These are phyloP conservation scores for Seminavis robusta DNA, from an alignment of 108 stramenopile genomes.

Conservation along the genomic window DNA sequence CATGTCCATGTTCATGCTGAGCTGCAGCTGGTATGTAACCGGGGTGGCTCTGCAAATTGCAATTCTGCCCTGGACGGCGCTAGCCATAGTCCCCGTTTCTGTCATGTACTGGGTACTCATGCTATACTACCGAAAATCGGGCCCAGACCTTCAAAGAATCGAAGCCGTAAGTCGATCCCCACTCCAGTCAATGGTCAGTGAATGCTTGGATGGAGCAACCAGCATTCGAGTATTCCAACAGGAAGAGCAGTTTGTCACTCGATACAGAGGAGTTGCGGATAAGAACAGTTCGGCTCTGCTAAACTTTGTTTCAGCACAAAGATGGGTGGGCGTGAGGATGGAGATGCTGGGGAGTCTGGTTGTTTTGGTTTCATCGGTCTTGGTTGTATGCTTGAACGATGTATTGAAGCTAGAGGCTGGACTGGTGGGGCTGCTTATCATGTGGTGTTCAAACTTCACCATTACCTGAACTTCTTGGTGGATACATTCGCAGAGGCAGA, in stretches of 20 bases:
- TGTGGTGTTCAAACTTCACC: conserved; percentile 70
- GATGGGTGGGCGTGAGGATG: conserved; percentile 82
- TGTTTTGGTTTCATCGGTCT: conserved; percentile 49
- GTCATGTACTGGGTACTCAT: conserved; percentile 50
- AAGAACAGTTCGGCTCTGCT: conserved; percentile 57
- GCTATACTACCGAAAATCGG: conserved; percentile 60
- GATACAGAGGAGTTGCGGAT: conserved; percentile 37
- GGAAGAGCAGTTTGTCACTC: conserved; percentile 38
- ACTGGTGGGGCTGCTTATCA: conserved; percentile 64
- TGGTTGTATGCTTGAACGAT: conserved; percentile 55
- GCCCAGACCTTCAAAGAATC: conserved; percentile 72
- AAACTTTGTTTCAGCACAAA: conserved; percentile 69
- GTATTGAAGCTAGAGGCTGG: conserved; percentile 43
- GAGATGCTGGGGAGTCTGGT: conserved; percentile 65
- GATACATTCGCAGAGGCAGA: conserved; percentile 62
- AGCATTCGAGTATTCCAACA: conserved; percentile 64
- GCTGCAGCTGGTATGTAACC: conserved; percentile 61
- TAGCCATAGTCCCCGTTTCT: conserved; percentile 46
- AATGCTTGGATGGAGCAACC: conserved; percentile 71
- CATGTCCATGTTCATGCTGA: conserved; percentile 66
- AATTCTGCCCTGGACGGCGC: conserved; percentile 65
- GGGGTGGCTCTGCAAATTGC: conserved; percentile 41
- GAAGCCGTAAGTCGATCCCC: conserved; percentile 69
- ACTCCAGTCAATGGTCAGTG: conserved; percentile 64
- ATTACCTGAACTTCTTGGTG: conserved; percentile 69